Evolutionary conservation across 2,329 filamentous ascomycete species (phyloP), one percentile per base, ranked within the genome.

Genomic region (Alternaria solani): DNA sequence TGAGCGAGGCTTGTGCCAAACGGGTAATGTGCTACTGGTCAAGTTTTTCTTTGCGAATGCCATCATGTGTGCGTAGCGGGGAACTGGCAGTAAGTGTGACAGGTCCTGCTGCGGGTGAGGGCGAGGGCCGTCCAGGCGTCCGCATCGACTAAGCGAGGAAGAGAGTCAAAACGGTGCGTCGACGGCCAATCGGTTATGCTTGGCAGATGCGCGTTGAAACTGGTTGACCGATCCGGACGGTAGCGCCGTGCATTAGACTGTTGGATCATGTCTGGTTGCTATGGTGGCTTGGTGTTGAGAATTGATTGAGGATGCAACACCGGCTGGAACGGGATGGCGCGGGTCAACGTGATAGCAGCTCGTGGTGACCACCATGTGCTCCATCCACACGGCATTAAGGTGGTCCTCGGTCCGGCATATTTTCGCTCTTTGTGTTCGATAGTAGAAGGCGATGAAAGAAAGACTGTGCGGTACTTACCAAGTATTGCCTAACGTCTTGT

Each of bases 401-500:
- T 51, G 62, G 64, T 68, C 64, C 62, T 53, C 65, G 65, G 54
- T 57, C 64, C 55, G 55, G 57, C 26, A 42, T 58, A 54, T 70
- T 68, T 62, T 65, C 64, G 62, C 68, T 74, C 69, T 54, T 43
- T 28, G 57, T 64, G 61, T 55, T 55, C 61, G 38, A 57, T 54
- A 36, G 49, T 42, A 57, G 39, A 58, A 55, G 32, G 36, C 52
- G 54, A 59, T 62, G 52, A 58, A 56, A 20, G 32, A 26, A 49
- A 38, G 5, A 61, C 53, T 34, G 14, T 36, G 44, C 41, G 43
- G 46, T 46, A 75, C 77, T 74, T 89, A 97, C 94, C 95, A 99
- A 71, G 92, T 91, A 82, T 98, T 97, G 64, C 95, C 95, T 66
- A 98, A 83, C 56, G 89, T 93, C 83, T 96, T 97, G 80, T 89